These are phyloP conservation scores for Dioszegia crocea DNA, from an alignment of 768 basidiomycete genomes.

Conservation along the genomic window DNA sequence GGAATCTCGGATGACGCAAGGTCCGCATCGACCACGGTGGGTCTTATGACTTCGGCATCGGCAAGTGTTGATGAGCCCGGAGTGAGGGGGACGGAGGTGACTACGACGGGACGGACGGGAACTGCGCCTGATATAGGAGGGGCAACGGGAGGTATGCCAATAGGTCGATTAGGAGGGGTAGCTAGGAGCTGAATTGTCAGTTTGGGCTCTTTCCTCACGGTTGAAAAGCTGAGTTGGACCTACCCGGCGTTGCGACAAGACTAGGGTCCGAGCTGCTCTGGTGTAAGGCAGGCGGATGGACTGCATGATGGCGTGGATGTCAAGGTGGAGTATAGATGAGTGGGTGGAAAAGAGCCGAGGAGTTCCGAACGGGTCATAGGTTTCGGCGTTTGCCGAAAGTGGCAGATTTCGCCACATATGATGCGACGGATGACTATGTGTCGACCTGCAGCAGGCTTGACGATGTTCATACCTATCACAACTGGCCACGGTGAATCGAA, in stretches of 20 bases:
- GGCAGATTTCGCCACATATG: neutral
- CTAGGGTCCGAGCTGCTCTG: conserved; percentile 15
- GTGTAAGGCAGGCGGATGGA: conserved; percentile 16
- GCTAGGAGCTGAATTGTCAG: conserved; percentile 21
- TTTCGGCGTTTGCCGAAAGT: neutral
- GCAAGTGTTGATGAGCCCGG: conserved; percentile 25
- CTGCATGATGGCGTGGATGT: conserved; percentile 4
- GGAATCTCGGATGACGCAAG: neutral
- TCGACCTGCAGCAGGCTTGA: neutral
- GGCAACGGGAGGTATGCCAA: conserved; percentile 7
- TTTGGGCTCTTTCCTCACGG: neutral
- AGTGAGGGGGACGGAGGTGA: conserved; percentile 20
- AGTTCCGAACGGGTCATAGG: neutral
- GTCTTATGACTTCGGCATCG: neutral
- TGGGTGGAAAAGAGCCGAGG: neutral
- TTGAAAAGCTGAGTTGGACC: conserved; percentile 1
- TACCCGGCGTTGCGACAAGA: conserved; percentile 25
- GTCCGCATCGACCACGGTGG: neutral
- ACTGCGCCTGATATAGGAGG: conserved; percentile 24
- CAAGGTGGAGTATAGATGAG: neutral
- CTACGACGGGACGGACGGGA: conserved; percentile 31
- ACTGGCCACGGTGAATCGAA: too few species aligned
- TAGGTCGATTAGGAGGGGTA: conserved; percentile 18
- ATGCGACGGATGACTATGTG: neutral
- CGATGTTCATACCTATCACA: too few species aligned